Evolutionary conservation across 257 asterid genomes (phyloP), one percentile per base, ranked within the genome.

Genomic region (Solanum pimpinellifolium): DNA sequence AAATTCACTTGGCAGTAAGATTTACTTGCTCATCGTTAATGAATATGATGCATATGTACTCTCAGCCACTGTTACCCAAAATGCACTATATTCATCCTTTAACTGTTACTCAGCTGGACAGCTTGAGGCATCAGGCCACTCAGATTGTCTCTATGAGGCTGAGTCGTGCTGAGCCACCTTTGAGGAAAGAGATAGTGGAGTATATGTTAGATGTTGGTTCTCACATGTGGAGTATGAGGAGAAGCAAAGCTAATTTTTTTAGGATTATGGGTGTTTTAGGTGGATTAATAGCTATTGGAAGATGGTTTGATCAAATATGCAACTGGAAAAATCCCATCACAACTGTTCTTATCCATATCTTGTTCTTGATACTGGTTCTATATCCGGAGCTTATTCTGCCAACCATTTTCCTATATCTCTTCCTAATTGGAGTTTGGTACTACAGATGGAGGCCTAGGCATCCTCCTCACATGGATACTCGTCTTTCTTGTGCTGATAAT

Each of bases 401-500:
- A 4, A 87, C 88, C 29, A 47, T 81, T 33, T 87, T 87, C 74
- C 88, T 87, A 1, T 87, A 87, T 72, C 84, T 87, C 27, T 87
- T 81, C 75, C 13, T 87, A 14, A 87, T 87, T 1, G 88, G 86
- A 12, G 68, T 87, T 6, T 87, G 88, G 86, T 62, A 65, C 44
- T 87, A 78, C 86, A n/a, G 88, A 37, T 80, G 52, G 66, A 82
- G 88, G 75, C 86, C 87, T 47, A 83, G 84, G 39, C n/a, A 84
- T 39, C 89, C 89, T 35, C 87, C 89, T 12, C 89, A 87, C 85
- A 84, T 87, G 84, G 69, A 87, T 21, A 75, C 87, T 21, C 70
- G 78, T 16, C 47, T 87, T 41, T 87, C 89, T 27, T 75, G 81
- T 56, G 89, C 87, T 20, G 87, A 87, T 16, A 37, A 20, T 21